Evolutionary conservation across 257 asterid genomes (phyloP), one percentile per base, ranked within the genome.

Genomic region (Handroanthus guayacan): DNA sequence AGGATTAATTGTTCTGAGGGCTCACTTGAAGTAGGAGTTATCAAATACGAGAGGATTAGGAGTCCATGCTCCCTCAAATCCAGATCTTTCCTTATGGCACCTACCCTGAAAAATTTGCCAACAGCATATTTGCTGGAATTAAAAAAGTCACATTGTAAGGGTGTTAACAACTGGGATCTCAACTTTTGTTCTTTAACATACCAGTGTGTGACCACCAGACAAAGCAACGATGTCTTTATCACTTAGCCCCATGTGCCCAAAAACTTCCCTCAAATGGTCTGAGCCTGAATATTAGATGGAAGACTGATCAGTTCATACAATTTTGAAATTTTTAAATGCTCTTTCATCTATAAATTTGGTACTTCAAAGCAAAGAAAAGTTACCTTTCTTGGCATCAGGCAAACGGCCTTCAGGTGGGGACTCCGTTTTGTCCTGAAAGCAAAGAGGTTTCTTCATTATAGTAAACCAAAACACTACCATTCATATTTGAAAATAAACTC

Each of bases 131-230:
- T 67, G n/a, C n/a, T 6, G 1, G 36, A 12, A 36, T 39, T 58
- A 62, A 13, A 61, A 67, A 20, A 51, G 13, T 74, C 0, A 31
- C 14, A 14, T 72, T 56, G 17, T 36, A 72, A 62, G 61, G 43
- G 65, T 16, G 25, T 17, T 34, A 38, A 54, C 3, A 57, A 64
- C 62, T 47, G 25, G 12, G 13, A 45, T 6, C 51, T 43, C 48
- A 50, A 13, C 16, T n/a, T 16, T 10, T 20, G 51, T 61, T 78
- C 31, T 9, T 44, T 66, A 17, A 52, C 81, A 12, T 75, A 86
- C 88, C 81, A 86, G 79, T 47, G 90, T 86, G 64, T 86, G 90
- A 66, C 84, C 88, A 78, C 90, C 90, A 9, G 90, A 86, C 7
- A 86, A 76, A 60, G 85, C 88, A 39, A 86, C 90, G 48, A 86